Evolutionary conservation across 2,329 filamentous ascomycete species (phyloP).

Genomic region (Lecanicillium sp.): DNA sequence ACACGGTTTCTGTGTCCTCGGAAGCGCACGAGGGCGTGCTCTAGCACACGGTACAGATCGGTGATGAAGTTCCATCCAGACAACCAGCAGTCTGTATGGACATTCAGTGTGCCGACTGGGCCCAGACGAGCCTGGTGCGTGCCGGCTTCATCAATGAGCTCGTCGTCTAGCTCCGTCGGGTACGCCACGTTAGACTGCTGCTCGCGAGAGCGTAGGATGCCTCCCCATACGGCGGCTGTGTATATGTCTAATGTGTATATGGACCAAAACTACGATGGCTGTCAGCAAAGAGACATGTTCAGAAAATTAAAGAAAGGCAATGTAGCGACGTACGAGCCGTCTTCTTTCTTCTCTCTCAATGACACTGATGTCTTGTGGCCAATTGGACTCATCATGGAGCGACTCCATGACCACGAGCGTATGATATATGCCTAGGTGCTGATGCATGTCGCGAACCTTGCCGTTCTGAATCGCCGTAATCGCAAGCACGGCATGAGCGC

Average conservation of each 20-base stretch:
- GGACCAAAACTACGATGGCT: constrained; percentile 38
- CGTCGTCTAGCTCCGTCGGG: constrained; percentile 28
- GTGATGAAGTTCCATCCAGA: constrained; percentile 50
- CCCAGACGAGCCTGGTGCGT: constrained; percentile 2
- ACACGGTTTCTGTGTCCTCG: constrained; percentile 10
- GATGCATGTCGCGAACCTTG: constrained; percentile 37
- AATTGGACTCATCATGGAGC: constrained; percentile 44
- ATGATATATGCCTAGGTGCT: constrained; percentile 41
- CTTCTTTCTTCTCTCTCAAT: constrained; percentile 38
- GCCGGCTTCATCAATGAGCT: constrained; percentile 25
- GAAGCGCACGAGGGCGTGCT: constrained; percentile 33
- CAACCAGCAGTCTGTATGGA: constrained; percentile 32
- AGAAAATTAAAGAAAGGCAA: background rate
- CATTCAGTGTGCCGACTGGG: constrained; percentile 2
- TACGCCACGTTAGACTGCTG: constrained; percentile 16
- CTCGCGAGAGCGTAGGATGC: constrained; percentile 13
- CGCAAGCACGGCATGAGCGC: constrained; percentile 33
- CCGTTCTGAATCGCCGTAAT: constrained; percentile 43
- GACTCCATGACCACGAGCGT: constrained; percentile 37
- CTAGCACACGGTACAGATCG: constrained; percentile 46
- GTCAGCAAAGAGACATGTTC: too few relatives aligned
- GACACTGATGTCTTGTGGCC: constrained; percentile 34
- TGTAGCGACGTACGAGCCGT: constrained; percentile 29
- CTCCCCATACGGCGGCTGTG: constrained; percentile 40
- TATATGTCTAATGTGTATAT: constrained; percentile 50